Percentiles rank a stretch among this genome's conserved stretches.
phyloP scores from a whole-genome alignment of 768 basidiomycete species.

The Phlebiopsis gigantea region DNA sequence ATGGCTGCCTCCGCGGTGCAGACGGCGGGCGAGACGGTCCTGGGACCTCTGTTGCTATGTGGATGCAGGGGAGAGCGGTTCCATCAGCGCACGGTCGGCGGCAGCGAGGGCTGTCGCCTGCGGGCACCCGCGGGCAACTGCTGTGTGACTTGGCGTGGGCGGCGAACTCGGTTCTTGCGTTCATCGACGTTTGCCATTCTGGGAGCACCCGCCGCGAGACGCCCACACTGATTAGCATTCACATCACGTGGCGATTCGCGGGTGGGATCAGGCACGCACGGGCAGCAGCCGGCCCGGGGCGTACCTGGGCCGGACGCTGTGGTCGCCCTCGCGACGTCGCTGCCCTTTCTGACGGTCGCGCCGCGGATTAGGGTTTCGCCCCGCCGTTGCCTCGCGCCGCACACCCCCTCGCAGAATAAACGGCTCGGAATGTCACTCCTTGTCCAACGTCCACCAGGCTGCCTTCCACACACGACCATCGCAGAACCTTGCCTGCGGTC shows the following conservation, averaged over 20 bases:
- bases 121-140: background rate
- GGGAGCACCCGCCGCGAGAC: background rate
- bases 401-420: background rate
- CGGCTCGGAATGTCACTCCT: background rate
- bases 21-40: background rate
- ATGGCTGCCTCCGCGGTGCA: background rate
- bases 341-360: conserved; percentile 1
- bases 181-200: conserved; percentile 9
- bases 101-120: background rate
- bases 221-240: conserved; percentile 5
- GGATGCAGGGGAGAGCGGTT: conserved; percentile 1
- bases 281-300: background rate
- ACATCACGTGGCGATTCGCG: background rate
- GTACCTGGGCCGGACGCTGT: background rate
- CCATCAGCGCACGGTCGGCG: conserved; percentile 12
- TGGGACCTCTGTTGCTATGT: conserved; percentile 17
- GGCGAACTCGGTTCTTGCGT: conserved; percentile 1
- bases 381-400: too few species aligned
- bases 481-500: background rate
- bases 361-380: too few species aligned
- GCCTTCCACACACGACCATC: background rate
- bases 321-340: background rate
- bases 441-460: background rate
- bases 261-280: conserved; percentile 7
- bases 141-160: background rate